Conservation (phyloP, 345 rosid genomes). For the Eucalyptus marginata region DNA sequence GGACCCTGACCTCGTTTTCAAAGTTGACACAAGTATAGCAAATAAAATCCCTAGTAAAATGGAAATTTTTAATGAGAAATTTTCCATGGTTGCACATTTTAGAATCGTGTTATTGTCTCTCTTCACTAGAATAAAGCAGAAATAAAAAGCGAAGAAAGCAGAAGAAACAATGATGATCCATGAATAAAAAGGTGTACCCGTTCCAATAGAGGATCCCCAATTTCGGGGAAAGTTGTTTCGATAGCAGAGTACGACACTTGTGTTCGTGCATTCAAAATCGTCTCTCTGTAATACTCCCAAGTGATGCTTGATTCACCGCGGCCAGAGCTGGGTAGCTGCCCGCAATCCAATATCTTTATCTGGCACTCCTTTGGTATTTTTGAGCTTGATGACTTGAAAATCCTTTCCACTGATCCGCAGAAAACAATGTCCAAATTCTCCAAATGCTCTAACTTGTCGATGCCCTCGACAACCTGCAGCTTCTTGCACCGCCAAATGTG, state of each 20-base stretch:
- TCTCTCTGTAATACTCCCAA: not conserved
- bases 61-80: not conserved
- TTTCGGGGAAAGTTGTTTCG: not conserved
- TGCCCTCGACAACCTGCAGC: not conserved
- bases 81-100: not conserved
- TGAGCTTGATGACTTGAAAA: fast-evolving
- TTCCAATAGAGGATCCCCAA: not conserved
- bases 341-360: fast-evolving
- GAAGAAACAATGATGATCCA: not conserved
- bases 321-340: fast-evolving
- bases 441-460: not conserved
- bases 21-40: not conserved
- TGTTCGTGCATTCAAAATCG: not conserved
- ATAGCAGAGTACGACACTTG: not conserved
- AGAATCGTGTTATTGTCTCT: not conserved
- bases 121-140: not conserved
- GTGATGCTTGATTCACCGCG: too few relatives aligned
- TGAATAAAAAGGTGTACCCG: not conserved
- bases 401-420: not conserved
- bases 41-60: not conserved
- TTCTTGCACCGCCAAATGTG: too few relatives aligned
- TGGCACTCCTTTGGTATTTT: not conserved
- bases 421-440: fast-evolving
- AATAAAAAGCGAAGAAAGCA: not conserved
- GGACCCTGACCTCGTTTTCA: fast-evolving